A percentile compares a stretch with the other conserved stretches of the same genome.
These are phyloP conservation scores for Talaromyces marneffei DNA, from an alignment of 2,329 filamentous ascomycete genomes.

Conservation along the genomic window DNA sequence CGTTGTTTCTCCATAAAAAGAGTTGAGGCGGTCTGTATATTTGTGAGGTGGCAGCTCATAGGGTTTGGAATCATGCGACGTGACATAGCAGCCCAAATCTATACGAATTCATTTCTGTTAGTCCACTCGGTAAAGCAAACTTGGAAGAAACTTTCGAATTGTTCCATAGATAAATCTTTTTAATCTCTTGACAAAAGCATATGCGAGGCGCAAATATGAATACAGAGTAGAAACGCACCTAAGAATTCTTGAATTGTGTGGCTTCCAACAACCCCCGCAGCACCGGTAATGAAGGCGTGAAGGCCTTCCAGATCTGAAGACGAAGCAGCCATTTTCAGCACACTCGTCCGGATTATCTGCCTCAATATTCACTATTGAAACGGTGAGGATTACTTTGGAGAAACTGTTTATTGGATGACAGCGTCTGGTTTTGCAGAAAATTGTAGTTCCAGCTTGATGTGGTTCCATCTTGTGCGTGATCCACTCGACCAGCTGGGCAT, in stretches of 20 bases:
- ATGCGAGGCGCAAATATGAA: too few relatives aligned
- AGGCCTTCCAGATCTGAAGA: slow-evolving; percentile 37
- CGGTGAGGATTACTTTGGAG: too few relatives aligned
- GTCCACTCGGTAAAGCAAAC: not conserved
- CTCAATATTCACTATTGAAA: not conserved
- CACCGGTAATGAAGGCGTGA: slow-evolving; percentile 52
- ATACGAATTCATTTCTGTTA: slow-evolving; percentile 9
- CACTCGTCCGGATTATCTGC: not conserved
- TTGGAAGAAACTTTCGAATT: not conserved
- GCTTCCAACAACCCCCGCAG: slow-evolving; percentile 48
- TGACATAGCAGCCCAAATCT: slow-evolving; percentile 52
- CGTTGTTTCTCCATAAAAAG: slow-evolving; percentile 12
- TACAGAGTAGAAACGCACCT: slow-evolving; percentile 32
- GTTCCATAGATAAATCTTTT: too few relatives aligned
- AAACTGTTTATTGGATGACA: not conserved
- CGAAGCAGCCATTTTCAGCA: not conserved
- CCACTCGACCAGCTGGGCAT: not conserved
- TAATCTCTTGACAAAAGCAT: not conserved
- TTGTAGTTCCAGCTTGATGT: not conserved
- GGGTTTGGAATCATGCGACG: slow-evolving; percentile 46
- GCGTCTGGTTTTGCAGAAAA: not conserved
- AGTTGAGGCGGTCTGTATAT: slow-evolving; percentile 33
- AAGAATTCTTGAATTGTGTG: slow-evolving; percentile 49
- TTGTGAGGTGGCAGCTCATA: slow-evolving; percentile 25
- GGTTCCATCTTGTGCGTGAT: not conserved